Evolutionary conservation across 352 stramenopile species (phyloP).

Genomic region (Globisporangium echinulatum): DNA sequence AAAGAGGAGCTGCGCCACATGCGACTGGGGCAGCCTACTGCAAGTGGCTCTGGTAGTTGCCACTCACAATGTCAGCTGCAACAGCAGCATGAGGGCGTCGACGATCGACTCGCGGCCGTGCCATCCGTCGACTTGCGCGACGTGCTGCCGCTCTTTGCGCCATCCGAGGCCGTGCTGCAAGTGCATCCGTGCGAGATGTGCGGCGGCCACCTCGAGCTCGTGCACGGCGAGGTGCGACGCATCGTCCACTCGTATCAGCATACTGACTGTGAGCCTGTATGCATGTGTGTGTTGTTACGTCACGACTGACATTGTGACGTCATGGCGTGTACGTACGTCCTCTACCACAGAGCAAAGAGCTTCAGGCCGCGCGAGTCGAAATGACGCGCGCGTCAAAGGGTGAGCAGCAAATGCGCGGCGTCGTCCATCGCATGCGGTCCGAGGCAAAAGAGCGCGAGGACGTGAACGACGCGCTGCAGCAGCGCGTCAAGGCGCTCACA

Average conservation of each 20-base stretch:
- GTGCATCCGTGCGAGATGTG: conserved; percentile 72
- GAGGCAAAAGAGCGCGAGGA: conserved; percentile 72
- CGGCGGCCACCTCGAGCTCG: conserved; percentile 65
- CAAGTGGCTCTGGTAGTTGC: background rate
- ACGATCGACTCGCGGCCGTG: conserved; percentile 46
- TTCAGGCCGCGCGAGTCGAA: conserved; percentile 53
- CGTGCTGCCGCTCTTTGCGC: conserved; percentile 61
- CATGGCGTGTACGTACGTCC: too few relatives aligned
- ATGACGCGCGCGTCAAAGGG: conserved; percentile 59
- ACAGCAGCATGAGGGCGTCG: conserved; percentile 3
- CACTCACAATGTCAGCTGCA: conserved; percentile 1
- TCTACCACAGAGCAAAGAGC: conserved; percentile 47
- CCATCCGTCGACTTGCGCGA: conserved; percentile 72
- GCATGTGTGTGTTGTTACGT: background rate
- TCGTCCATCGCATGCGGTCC: conserved; percentile 55
- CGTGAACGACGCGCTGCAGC: conserved; percentile 66
- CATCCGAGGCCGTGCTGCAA: conserved; percentile 59
- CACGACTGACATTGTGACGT: too few relatives aligned
- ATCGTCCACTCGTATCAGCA: background rate
- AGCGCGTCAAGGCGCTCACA: conserved; percentile 61
- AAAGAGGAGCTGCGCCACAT: conserved; percentile 67
- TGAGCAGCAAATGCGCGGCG: conserved; percentile 59
- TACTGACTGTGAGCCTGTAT: background rate
- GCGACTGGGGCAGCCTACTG: background rate
- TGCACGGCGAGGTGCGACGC: conserved; percentile 58